Base-by-base conservation (phyloP, 768 basidiomycete genomes). In the Psilocybe cyanescens region DNA sequence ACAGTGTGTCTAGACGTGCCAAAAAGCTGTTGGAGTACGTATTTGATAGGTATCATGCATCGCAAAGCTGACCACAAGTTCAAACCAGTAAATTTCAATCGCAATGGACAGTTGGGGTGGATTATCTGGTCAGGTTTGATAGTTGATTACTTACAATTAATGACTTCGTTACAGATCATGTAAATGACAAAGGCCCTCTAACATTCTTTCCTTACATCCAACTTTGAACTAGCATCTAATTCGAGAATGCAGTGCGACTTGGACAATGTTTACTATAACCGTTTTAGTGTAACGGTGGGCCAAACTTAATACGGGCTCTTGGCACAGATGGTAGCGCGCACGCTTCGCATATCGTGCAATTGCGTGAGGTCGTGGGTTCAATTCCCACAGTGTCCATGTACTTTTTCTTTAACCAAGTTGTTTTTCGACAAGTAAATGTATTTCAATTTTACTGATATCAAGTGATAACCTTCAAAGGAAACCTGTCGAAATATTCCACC, bases 1-100 rank as follows among this genome's bases (percentile, higher is more conserved):
- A 81, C 77, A 3, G 78, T 83, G 44, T 73, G 83, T 64, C 68
- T 82, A 17, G 74, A 79, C 3, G 68, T 70, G 2, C 78, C 81
- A 4, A 70, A 74, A 31, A 84, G 84, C 68, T 84, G 83, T 65
- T 80, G 82, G 76, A 60, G 81, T 80, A 67, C 67, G 79, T 66
- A 49, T 31, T 46, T 28, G 39, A 16, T 47, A 1, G 2, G 30
- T 45, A 9, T 46, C 41, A 3, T 16, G 11, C n/a, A 44, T 12
- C n/a, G n/a, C 4, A 33, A 35, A 33, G 12, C n/a, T 46, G 35
- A 8, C 5, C 14, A 9, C 16, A 60, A n/a, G 33, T 35, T 24
- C 24, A 24, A 8, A 14, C 24, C 55, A 82, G 82, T 63, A n/a
- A 81, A 79, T 63, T 83, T 83, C 65, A 79, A 79, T 19, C 74